A percentile compares a stretch with the other conserved stretches of the same genome.
Conservation (phyloP, 148 eudicot genomes). For the Agrostemma githago region DNA sequence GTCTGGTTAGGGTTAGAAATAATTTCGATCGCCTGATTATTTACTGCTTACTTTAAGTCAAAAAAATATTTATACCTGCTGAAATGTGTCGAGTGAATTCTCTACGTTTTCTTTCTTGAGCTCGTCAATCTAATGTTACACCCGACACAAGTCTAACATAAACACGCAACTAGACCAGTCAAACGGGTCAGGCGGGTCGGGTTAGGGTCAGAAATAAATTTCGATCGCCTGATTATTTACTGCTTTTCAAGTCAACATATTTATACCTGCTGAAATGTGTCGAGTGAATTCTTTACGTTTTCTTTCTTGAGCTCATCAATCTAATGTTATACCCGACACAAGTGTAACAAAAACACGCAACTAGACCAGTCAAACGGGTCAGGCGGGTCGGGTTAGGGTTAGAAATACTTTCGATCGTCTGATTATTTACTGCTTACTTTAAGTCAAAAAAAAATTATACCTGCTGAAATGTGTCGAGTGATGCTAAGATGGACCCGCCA, state of each 20-base stretch:
- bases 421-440: not conserved
- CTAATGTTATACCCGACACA: not conserved
- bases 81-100: conserved; percentile 43
- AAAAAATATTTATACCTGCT: conserved; percentile 30
- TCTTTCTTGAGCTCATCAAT: not conserved
- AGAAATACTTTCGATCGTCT: no score
- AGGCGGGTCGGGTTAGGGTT: no score
- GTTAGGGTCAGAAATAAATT: no score
- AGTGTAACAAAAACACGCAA: no score
- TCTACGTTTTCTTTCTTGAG: not conserved
- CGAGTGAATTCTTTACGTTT: conserved; percentile 15
- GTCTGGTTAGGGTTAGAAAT: no score
- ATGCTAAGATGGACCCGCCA: conserved; percentile 50
- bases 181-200: no score
- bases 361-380: no score
- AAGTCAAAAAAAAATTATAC: conserved; percentile 12
- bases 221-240: not conserved
- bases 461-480: conserved; percentile 59
- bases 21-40: not conserved
- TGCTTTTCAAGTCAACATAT: not conserved
- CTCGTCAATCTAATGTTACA: not conserved
- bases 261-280: conserved; percentile 53
- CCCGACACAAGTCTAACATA: no score
- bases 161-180: no score
- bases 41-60: no score